Percentiles rank a stretch among this genome's conserved stretches.
Conservation (phyloP, 768 basidiomycete species). For the Filobasidium wieringae region DNA sequence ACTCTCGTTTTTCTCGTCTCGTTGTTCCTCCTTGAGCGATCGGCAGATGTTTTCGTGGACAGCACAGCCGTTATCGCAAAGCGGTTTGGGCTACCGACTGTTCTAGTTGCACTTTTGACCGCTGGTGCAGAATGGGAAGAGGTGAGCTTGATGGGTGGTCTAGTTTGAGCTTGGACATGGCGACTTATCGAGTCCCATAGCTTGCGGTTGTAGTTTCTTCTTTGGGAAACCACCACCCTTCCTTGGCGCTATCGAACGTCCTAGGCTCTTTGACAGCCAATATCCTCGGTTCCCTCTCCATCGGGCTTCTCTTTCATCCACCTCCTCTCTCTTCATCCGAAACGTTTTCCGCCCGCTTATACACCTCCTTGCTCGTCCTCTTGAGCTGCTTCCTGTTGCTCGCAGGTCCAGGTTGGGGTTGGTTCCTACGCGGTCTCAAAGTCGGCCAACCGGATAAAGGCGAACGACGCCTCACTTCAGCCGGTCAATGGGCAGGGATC, state of each 20-base stretch:
- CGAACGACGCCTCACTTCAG: neutral
- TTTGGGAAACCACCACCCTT: slow-evolving; percentile 9
- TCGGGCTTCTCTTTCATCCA: slow-evolving; percentile 19
- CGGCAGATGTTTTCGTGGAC: slow-evolving; percentile 24
- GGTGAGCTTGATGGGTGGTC: slow-evolving; percentile 15
- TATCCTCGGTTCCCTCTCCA: slow-evolving; percentile 26
- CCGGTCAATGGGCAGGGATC: slow-evolving; percentile 8
- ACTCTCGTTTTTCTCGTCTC: slow-evolving; percentile 14
- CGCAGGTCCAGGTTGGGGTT: neutral
- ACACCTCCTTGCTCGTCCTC: slow-evolving; percentile 14
- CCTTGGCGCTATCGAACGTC: slow-evolving; percentile 21
- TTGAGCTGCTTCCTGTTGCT: neutral
- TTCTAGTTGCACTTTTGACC: slow-evolving; percentile 21
- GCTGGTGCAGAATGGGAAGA: slow-evolving; percentile 33
- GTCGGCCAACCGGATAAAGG: neutral
- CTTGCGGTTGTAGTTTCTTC: slow-evolving; percentile 23
- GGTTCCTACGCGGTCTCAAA: neutral
- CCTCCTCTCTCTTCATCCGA: neutral
- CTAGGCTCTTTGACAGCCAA: slow-evolving; percentile 23
- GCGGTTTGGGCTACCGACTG: slow-evolving; percentile 16
- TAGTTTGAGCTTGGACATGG: neutral
- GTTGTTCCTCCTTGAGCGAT: slow-evolving; percentile 19
- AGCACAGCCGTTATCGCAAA: slow-evolving; percentile 17
- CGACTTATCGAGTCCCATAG: slow-evolving; percentile 5
- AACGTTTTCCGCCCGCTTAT: slow-evolving; percentile 12